Conservation (phyloP, 208 protist genomes). For the Acanthamoeba healyi region DNA sequence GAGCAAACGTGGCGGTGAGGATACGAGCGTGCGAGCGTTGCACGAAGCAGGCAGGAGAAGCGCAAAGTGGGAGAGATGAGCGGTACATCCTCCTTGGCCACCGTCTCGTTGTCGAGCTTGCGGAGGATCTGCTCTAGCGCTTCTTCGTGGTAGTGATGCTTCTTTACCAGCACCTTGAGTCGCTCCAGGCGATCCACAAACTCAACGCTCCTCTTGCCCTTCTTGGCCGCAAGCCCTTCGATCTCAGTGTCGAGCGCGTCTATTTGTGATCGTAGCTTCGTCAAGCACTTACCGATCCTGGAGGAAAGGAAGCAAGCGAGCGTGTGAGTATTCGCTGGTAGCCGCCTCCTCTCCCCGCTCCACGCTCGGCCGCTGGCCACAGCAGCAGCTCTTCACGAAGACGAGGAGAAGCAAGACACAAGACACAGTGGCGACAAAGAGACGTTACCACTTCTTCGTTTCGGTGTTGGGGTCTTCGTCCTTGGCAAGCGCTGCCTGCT, state of each 20-base stretch:
- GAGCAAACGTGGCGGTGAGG: too few relatives aligned
- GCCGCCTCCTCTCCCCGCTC: too few relatives aligned
- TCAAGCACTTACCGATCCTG: not conserved
- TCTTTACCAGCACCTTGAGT: slow-evolving; percentile 36
- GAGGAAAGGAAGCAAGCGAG: too few relatives aligned
- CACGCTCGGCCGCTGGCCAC: too few relatives aligned
- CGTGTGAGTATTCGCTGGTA: too few relatives aligned
- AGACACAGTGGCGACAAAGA: too few relatives aligned
- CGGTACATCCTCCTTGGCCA: slow-evolving; percentile 26
- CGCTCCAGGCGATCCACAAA: slow-evolving; percentile 16
- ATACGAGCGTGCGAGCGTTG: too few relatives aligned
- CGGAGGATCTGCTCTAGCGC: slow-evolving; percentile 53
- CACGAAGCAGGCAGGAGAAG: not conserved
- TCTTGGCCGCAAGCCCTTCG: slow-evolving; percentile 4
- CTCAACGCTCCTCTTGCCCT: slow-evolving; percentile 4
- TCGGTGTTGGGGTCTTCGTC: slow-evolving; percentile 62
- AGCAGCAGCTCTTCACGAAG: too few relatives aligned
- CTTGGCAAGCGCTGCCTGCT: slow-evolving; percentile 47
- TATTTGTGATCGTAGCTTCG: not conserved
- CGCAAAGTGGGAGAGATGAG: not conserved
- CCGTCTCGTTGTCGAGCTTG: slow-evolving; percentile 56
- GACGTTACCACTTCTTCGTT: slow-evolving; percentile 66
- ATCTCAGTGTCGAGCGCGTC: not conserved
- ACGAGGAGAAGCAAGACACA: not conserved
- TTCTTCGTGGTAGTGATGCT: slow-evolving; percentile 52